Conservation (phyloP, 83 land plant species). For the Thuja plicata region DNA sequence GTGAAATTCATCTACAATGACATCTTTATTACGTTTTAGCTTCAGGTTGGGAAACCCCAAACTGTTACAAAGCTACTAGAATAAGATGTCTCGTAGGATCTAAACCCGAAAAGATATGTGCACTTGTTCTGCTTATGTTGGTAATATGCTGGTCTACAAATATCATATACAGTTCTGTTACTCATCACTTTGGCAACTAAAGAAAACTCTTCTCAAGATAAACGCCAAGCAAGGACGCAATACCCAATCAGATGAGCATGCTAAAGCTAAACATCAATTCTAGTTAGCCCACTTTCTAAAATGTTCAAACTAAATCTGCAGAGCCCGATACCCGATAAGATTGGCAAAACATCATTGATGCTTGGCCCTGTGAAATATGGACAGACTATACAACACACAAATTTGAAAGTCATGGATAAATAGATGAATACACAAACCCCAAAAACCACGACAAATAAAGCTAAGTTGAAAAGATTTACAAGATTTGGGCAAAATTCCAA, state of each 20-base stretch:
- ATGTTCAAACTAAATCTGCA: background rate
- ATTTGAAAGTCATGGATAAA: background rate
- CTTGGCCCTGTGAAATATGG: background rate
- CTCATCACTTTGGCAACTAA: no score
- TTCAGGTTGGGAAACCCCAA: background rate
- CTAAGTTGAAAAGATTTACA: background rate
- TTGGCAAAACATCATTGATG: background rate
- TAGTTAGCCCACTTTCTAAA: background rate
- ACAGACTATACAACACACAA: background rate
- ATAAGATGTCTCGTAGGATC: background rate
- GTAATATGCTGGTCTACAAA: background rate
- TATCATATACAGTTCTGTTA: no score
- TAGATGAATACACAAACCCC: background rate
- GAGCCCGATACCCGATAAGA: background rate
- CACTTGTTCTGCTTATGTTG: background rate
- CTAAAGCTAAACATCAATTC: no score
- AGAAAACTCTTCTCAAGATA: no score
- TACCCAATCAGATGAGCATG: no score
- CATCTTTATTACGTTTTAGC: background rate
- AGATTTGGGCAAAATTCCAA: background rate
- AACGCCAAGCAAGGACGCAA: no score
- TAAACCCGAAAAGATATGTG: background rate
- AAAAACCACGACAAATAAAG: background rate
- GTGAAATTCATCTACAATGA: background rate
- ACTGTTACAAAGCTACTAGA: background rate